These are phyloP conservation scores for Salvia splendens DNA, from an alignment of 257 asterid species.

Conservation along the genomic window DNA sequence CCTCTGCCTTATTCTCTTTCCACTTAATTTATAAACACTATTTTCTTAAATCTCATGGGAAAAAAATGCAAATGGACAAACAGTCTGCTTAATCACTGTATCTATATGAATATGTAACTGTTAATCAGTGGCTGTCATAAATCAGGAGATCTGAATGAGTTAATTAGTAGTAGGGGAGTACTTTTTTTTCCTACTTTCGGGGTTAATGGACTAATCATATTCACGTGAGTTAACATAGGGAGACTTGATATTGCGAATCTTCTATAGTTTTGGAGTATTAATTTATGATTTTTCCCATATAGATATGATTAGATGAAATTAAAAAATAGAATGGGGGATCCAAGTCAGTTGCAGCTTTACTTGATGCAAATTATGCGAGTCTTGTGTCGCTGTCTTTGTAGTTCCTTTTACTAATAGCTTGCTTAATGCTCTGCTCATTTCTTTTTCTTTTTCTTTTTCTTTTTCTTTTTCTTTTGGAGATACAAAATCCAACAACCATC, in stretches of 20 bases:
- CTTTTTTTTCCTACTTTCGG: no score
- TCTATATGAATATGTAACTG: no score
- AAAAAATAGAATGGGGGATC: slow-evolving; percentile 29
- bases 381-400: slow-evolving; percentile 22
- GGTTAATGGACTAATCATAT: no score
- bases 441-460: background rate
- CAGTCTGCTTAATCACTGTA: no score
- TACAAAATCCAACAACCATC: slow-evolving; percentile 16
- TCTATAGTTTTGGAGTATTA: slow-evolving; percentile 1
- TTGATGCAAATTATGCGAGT: slow-evolving; percentile 39
- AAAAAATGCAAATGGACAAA: no score
- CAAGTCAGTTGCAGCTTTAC: slow-evolving; percentile 36
- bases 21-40: no score
- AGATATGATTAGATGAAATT: background rate
- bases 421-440: slow-evolving; percentile 12
- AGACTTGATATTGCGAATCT: background rate
- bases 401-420: slow-evolving; percentile 21
- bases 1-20: no score
- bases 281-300: background rate
- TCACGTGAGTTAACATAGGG: no score
- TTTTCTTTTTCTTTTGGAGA: background rate
- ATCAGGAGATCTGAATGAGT: no score
- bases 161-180: no score
- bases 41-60: no score
- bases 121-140: no score